Conservation (phyloP, 192 early-diverging fungal species). For the Umbelopsis sp. region DNA sequence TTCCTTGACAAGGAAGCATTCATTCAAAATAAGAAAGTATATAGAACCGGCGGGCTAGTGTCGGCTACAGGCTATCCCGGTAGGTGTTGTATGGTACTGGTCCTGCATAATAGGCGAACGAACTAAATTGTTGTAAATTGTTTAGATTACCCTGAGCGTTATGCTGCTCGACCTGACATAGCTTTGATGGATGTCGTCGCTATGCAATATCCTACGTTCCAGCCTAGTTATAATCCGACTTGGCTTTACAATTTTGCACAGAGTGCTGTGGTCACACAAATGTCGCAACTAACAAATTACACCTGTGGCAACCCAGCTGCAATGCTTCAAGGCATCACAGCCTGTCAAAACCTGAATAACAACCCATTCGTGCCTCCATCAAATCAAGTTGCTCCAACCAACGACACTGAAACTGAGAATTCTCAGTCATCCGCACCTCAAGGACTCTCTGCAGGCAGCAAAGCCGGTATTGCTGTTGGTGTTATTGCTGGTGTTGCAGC, state of each 20-base stretch:
- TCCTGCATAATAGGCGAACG: neutral
- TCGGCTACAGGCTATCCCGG: slow-evolving; percentile 8
- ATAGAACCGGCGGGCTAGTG: slow-evolving; percentile 14
- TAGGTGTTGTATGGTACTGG: neutral
- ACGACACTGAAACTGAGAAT: neutral
- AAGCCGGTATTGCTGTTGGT: slow-evolving; percentile 22
- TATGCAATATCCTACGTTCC: slow-evolving; percentile 35
- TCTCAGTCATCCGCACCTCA: neutral
- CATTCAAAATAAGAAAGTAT: slow-evolving; percentile 18
- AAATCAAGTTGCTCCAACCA: neutral
- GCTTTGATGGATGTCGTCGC: slow-evolving; percentile 30
- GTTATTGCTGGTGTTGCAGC: slow-evolving; percentile 20
- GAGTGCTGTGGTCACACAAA: neutral
- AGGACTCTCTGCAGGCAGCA: slow-evolving; percentile 7
- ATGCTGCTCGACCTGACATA: slow-evolving; percentile 28
- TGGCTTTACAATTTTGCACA: slow-evolving; percentile 27
- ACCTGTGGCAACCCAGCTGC: neutral
- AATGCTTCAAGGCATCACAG: neutral
- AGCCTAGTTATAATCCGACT: neutral
- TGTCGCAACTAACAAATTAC: neutral
- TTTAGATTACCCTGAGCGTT: slow-evolving; percentile 27
- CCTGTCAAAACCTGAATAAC: neutral
- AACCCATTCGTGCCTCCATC: neutral
- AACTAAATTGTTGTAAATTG: no score
- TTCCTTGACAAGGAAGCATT: slow-evolving; percentile 14